These are phyloP conservation scores for Verticillium isaacii DNA, from an alignment of 2,329 filamentous ascomycete genomes.

Conservation along the genomic window DNA sequence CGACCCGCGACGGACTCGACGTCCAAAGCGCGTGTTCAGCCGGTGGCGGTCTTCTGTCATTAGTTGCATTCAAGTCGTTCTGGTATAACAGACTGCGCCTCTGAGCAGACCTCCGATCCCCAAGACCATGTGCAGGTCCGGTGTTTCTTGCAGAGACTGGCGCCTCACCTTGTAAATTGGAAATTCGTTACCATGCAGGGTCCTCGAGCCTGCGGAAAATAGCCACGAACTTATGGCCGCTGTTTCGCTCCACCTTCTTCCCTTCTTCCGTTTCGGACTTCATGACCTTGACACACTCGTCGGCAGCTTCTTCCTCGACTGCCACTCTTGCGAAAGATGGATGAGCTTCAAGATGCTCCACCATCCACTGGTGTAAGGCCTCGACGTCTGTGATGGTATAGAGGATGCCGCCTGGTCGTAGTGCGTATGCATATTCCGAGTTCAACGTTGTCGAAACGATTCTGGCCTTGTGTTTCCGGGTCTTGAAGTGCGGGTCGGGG, in stretches of 20 bases:
- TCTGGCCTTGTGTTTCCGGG: conserved; percentile 91
- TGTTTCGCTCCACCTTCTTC: conserved; percentile 91
- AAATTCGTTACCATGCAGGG: conserved; percentile 60
- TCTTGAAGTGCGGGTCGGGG: conserved; percentile 97
- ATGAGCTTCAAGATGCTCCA: conserved; percentile 74
- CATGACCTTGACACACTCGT: conserved; percentile 72
- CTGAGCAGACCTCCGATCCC: too few species aligned
- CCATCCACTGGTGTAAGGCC: conserved; percentile 91
- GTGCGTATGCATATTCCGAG: conserved; percentile 87
- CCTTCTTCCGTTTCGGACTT: conserved; percentile 87
- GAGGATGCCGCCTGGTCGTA: conserved; percentile 77
- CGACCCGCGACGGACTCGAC: too few species aligned
- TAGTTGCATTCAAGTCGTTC: too few species aligned
- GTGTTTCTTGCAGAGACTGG: not conserved
- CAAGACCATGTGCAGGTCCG: too few species aligned
- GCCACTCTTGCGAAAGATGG: conserved; percentile 73
- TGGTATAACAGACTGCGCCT: too few species aligned
- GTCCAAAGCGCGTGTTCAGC: too few species aligned
- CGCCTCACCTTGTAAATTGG: not conserved
- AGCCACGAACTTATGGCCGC: conserved; percentile 86
- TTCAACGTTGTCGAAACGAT: conserved; percentile 87
- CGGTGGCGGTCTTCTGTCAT: too few species aligned
- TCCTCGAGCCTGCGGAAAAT: conserved; percentile 78
- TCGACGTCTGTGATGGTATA: conserved; percentile 98
- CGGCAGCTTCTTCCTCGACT: conserved; percentile 61